Evolutionary conservation across 345 rosid species (phyloP).

Genomic region (Camelina neglecta): DNA sequence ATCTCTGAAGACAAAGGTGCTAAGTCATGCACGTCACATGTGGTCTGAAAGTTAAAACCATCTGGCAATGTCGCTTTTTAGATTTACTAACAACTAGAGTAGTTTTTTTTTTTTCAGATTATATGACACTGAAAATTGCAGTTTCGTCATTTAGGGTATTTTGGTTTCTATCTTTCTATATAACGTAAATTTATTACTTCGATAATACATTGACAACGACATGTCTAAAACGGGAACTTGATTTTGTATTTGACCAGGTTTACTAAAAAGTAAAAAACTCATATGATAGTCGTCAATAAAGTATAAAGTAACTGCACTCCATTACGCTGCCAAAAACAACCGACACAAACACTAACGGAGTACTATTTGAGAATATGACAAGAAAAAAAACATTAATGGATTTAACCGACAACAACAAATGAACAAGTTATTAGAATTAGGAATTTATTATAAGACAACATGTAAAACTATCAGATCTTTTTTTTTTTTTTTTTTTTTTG

Average conservation of each 20-base stretch:
- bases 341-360: neutral
- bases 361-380: no score
- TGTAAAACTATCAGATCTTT: neutral
- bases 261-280: neutral
- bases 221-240: slow-evolving; percentile 3
- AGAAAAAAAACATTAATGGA: neutral
- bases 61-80: slow-evolving; percentile 37
- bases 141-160: slow-evolving; percentile 2
- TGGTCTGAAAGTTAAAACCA: slow-evolving; percentile 29
- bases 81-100: neutral
- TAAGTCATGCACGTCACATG: slow-evolving; percentile 42
- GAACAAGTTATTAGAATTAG: neutral
- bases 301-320: slow-evolving; percentile 9
- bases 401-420: neutral
- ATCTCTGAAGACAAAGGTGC: slow-evolving; percentile 20
- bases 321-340: neutral
- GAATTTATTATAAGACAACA: neutral
- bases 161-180: neutral
- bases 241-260: slow-evolving; percentile 9
- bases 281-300: neutral
- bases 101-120: no score
- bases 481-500: neutral
- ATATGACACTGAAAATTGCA: neutral
- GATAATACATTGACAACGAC: neutral
- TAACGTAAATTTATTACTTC: slow-evolving; percentile 1